These are phyloP conservation scores for Penicillium lagena DNA, from an alignment of 495 filamentous ascomycete genomes.

Conservation along the genomic window DNA sequence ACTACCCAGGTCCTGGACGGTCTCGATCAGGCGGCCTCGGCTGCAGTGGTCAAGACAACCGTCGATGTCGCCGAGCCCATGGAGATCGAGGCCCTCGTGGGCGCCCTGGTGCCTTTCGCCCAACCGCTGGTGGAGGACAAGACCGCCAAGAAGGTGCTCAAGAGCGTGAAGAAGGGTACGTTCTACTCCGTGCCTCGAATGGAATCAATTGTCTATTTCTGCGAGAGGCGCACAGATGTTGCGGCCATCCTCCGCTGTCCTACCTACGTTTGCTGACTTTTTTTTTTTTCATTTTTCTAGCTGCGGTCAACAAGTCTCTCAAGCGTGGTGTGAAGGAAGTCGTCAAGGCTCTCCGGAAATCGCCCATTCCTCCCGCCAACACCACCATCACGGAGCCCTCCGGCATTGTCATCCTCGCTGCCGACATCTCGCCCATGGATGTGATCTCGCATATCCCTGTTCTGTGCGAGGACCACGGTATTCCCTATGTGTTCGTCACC, in stretches of 20 bases:
- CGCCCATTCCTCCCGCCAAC: conserved; percentile 50
- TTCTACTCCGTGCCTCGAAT: not conserved
- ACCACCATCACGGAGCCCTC: conserved; percentile 45
- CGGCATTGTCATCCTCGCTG: conserved; percentile 84
- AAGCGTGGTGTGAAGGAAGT: conserved; percentile 98
- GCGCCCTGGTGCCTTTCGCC: conserved; percentile 88
- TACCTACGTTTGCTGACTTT: not conserved
- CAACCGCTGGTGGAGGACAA: conserved; percentile 87
- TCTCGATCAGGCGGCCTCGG: conserved; percentile 40
- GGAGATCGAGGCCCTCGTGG: conserved; percentile 50
- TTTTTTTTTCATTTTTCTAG: conserved; percentile 33
- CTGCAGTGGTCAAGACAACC: conserved; percentile 24
- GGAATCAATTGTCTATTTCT: no score
- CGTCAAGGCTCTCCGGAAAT: conserved; percentile 93
- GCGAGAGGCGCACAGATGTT: no score
- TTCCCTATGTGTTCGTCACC: conserved; percentile 88
- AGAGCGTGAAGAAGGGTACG: conserved; percentile 89
- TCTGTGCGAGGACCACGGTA: conserved; percentile 92
- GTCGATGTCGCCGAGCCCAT: conserved; percentile 40
- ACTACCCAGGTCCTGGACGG: conserved; percentile 45
- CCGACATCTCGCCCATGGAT: conserved; percentile 95
- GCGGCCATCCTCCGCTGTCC: not conserved
- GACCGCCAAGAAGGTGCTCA: conserved; percentile 83
- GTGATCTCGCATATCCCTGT: conserved; percentile 96
- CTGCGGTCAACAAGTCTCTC: conserved; percentile 85